These are phyloP conservation scores for Chlorencoelia australis DNA, from an alignment of 2,329 filamentous ascomycete genomes.

Conservation along the genomic window DNA sequence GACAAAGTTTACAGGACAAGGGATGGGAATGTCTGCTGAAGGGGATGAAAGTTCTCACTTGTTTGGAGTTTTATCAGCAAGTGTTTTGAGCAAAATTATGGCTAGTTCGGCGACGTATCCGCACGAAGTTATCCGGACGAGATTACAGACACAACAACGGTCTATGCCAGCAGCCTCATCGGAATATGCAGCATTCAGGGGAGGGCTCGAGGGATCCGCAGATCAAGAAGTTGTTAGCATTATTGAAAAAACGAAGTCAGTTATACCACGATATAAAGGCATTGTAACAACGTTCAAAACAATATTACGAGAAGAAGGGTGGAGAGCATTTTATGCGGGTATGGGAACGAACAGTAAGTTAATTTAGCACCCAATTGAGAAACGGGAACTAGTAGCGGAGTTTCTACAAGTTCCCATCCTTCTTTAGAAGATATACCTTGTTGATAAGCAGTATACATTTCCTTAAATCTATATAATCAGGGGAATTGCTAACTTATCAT, in stretches of 20 bases:
- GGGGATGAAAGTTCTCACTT: constrained; percentile 59
- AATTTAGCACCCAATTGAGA: no score
- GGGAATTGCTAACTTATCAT: no score
- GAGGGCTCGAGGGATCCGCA: constrained; percentile 20
- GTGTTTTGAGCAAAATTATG: constrained; percentile 86
- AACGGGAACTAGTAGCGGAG: no score
- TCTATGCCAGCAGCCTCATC: constrained; percentile 42
- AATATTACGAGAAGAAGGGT: constrained; percentile 85
- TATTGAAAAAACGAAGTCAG: constrained; percentile 22
- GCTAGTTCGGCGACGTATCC: constrained; percentile 95
- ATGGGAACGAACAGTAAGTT: constrained; percentile 97
- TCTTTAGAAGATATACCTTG: no score
- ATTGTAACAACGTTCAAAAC: constrained; percentile 72
- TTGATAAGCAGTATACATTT: no score
- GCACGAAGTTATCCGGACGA: constrained; percentile 89
- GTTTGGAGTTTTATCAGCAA: constrained; percentile 75
- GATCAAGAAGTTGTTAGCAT: constrained; percentile 9
- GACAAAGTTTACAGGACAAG: constrained; percentile 76
- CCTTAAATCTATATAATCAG: no score
- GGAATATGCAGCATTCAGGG: constrained; percentile 41
- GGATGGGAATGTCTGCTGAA: constrained; percentile 60
- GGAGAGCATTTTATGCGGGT: constrained; percentile 92
- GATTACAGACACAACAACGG: constrained; percentile 86
- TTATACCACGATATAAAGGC: constrained; percentile 55
- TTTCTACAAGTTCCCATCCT: no score